phyloP scores from a whole-genome alignment of 768 basidiomycete genomes.

The Calocybe indica region DNA sequence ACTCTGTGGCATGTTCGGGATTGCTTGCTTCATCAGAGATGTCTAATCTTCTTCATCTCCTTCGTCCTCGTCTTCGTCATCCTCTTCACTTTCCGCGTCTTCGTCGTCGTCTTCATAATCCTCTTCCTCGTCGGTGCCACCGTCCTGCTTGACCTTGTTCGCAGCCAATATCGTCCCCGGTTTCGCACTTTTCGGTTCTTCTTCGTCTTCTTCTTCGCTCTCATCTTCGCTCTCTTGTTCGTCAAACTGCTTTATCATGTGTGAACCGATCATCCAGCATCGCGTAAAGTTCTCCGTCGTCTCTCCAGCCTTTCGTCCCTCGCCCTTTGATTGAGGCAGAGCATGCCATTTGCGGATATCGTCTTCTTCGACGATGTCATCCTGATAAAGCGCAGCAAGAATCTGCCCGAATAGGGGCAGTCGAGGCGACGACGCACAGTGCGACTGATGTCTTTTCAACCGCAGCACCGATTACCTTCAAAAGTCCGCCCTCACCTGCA shows the following conservation, averaged over 20 bases:
- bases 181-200: not conserved
- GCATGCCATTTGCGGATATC: conserved; percentile 86
- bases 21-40: not conserved
- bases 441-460: conserved; percentile 32
- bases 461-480: not conserved
- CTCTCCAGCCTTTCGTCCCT: conserved; percentile 31
- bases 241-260: conserved; percentile 78
- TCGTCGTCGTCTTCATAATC: conserved; percentile 6
- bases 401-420: conserved; percentile 77
- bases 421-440: conserved; percentile 60
- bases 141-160: not conserved
- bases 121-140: conserved; percentile 1
- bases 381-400: conserved; percentile 81
- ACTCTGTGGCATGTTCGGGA: not conserved
- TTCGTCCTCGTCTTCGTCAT: conserved; percentile 10
- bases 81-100: conserved; percentile 7
- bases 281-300: conserved; percentile 53
- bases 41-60: conserved; percentile 10
- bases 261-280: conserved; percentile 64
- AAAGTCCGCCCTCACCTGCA: conserved; percentile 54
- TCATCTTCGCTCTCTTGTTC: conserved; percentile 58
- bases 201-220: conserved; percentile 4
- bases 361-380: conserved; percentile 88
- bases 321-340: conserved; percentile 47
- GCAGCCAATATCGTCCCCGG: not conserved